Evolutionary conservation across 345 rosid genomes (phyloP).

Genomic region (Eucalyptus regnans): DNA sequence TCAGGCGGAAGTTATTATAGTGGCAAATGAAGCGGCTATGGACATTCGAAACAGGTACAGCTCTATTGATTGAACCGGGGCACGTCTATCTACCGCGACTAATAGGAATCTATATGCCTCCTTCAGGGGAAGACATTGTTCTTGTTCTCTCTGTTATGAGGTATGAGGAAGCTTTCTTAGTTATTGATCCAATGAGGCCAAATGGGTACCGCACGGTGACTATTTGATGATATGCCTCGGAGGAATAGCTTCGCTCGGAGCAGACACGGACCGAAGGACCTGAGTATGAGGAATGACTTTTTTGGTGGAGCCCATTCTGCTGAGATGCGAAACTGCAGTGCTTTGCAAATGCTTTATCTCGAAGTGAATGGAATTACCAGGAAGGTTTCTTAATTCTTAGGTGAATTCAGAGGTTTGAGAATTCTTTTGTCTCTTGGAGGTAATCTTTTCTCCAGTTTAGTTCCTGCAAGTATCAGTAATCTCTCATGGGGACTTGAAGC

Average conservation of each 20-base stretch:
- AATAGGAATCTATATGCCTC: conserved; percentile 56
- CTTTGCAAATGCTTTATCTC: background rate
- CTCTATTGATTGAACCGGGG: background rate
- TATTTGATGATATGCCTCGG: background rate
- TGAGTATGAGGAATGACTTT: background rate
- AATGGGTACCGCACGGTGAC: background rate
- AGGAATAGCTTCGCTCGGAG: background rate
- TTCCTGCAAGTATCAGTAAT: too few species aligned
- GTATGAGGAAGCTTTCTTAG: conserved; percentile 71
- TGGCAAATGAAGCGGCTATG: background rate
- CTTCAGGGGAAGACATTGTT: conserved; percentile 68
- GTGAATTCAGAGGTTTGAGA: background rate
- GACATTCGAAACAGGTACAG: too few species aligned
- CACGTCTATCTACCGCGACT: conserved; percentile 30
- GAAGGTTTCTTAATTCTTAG: background rate
- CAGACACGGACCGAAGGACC: background rate
- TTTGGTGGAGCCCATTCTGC: background rate
- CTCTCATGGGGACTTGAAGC: background rate
- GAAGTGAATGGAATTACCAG: background rate
- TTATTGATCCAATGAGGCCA: conserved; percentile 84
- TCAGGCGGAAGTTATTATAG: background rate
- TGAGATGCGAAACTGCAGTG: background rate
- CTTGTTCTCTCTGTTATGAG: conserved; percentile 65
- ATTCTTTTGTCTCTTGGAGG: background rate
- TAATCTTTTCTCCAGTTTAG: background rate